phyloP scores from a whole-genome alignment of 2,329 filamentous ascomycete genomes.

The Colletotrichum eremochloae region DNA sequence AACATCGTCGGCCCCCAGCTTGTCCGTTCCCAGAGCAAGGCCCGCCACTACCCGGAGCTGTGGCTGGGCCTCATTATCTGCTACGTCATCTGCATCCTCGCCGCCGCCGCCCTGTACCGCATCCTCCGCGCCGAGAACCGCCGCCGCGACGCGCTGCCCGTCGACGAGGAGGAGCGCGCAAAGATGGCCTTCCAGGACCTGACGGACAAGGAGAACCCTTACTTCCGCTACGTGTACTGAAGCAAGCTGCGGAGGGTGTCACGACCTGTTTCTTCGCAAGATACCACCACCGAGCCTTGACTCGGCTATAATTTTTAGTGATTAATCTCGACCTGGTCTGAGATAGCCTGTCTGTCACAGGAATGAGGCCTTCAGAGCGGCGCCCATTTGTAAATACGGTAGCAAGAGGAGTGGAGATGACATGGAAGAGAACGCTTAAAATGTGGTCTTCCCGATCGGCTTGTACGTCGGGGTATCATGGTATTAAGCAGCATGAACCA shows the following conservation, averaged over 20 bases:
- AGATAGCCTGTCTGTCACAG: no score
- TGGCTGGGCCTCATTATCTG: constrained; percentile 78
- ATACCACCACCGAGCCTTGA: neutral
- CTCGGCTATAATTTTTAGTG: neutral
- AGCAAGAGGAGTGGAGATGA: neutral
- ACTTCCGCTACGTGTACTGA: constrained; percentile 70
- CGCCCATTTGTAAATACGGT: neutral
- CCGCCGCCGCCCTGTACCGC: constrained; percentile 68
- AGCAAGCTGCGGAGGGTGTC: neutral
- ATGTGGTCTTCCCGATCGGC: constrained; percentile 19
- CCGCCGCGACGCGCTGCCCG: constrained; percentile 59
- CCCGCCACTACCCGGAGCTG: constrained; percentile 76
- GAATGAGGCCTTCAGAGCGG: no score
- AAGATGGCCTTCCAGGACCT: constrained; percentile 76
- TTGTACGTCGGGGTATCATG: constrained; percentile 30
- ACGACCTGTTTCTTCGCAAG: neutral
- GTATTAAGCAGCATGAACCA: constrained; percentile 17
- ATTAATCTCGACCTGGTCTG: no score
- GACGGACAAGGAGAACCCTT: constrained; percentile 77
- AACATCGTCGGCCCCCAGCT: constrained; percentile 84
- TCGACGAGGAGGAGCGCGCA: constrained; percentile 73
- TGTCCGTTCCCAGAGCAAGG: constrained; percentile 75
- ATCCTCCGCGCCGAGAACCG: constrained; percentile 72
- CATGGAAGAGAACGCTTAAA: neutral
- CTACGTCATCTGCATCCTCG: constrained; percentile 76